Conservation (phyloP, 225 moss, liverwort and hornwort genomes). For the Polytrichum commune region DNA sequence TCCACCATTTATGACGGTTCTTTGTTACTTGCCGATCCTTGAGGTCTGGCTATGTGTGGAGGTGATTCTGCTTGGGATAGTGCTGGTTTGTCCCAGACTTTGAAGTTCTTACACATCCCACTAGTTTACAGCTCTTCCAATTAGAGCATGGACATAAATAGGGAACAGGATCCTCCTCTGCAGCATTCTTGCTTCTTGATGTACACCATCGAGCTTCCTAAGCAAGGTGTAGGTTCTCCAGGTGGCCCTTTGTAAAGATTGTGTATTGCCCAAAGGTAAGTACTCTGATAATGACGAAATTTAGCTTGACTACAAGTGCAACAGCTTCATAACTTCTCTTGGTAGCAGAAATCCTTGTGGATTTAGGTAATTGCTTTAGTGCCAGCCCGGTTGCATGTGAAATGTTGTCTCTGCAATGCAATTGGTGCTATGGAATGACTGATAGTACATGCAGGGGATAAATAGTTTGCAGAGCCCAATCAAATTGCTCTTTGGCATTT, state of each 20-base stretch:
- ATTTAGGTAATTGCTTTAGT: too few species aligned
- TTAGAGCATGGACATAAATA: conserved; percentile 6
- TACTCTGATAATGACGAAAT: conserved; percentile 19
- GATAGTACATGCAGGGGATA: too few species aligned
- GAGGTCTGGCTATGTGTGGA: too few species aligned
- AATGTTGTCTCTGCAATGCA: too few species aligned
- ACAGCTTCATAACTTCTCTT: too few species aligned
- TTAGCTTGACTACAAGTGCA: conserved; percentile 5
- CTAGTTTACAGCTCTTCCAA: conserved; percentile 8
- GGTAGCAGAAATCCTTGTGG: too few species aligned
- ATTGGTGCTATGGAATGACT: too few species aligned
- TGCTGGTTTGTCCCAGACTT: conserved; percentile 9
- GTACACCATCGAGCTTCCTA: conserved; percentile 2
- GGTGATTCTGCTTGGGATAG: conserved; percentile 17
- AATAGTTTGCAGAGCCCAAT: too few species aligned
- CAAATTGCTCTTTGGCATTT: too few species aligned
- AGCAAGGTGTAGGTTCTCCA: conserved; percentile 5
- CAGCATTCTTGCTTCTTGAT: conserved; percentile 10
- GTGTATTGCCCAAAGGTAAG: conserved; percentile 18
- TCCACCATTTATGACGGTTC: not conserved
- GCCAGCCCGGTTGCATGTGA: too few species aligned
- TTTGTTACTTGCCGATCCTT: too few species aligned
- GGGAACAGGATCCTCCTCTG: conserved; percentile 4
- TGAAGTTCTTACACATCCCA: conserved; percentile 6
- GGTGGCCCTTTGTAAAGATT: conserved; percentile 27